Conservation (phyloP, 2,329 filamentous ascomycete genomes). For the Ceratocystis variospora region DNA sequence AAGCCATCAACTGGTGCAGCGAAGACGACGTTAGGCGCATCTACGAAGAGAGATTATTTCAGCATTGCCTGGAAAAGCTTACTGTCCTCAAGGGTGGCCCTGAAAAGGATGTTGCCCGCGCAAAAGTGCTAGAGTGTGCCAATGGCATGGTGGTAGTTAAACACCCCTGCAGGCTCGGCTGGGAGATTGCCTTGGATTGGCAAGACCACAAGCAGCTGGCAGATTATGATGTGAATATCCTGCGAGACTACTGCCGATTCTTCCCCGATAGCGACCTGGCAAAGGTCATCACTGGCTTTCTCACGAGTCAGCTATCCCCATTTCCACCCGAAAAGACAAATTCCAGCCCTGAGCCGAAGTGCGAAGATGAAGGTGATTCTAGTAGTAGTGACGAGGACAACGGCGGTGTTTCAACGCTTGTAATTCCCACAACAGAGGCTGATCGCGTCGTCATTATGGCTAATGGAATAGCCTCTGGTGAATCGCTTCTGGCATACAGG, state of each 20-base stretch:
- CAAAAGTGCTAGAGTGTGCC: conserved; percentile 61
- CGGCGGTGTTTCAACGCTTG: conserved; percentile 38
- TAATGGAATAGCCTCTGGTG: conserved; percentile 50
- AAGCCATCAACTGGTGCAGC: conserved; percentile 77
- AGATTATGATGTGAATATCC: conserved; percentile 64
- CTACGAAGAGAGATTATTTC: conserved; percentile 82
- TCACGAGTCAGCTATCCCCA: conserved; percentile 72
- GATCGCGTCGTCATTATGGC: conserved; percentile 72
- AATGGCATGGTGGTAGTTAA: conserved; percentile 94
- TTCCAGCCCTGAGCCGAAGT: conserved; percentile 20
- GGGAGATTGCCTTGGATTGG: conserved; percentile 86
- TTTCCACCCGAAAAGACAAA: conserved; percentile 41
- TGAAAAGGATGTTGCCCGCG: conserved; percentile 55
- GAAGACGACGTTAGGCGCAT: conserved; percentile 73
- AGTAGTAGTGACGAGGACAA: conserved; percentile 44
- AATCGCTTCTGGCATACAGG: conserved; percentile 70
- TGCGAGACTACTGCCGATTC: conserved; percentile 66
- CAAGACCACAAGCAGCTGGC: conserved; percentile 59
- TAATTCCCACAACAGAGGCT: conserved; percentile 53
- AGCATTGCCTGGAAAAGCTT: conserved; percentile 66
- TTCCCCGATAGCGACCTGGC: conserved; percentile 76
- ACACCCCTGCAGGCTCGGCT: conserved; percentile 76
- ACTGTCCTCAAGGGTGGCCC: conserved; percentile 49
- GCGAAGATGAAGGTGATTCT: conserved; percentile 33
- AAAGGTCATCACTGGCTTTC: conserved; percentile 67